A percentile compares a stretch with the other conserved stretches of the same genome.
These are phyloP conservation scores for Trichophyton benhamiae DNA, from an alignment of 2,329 filamentous ascomycete genomes.

Conservation along the genomic window DNA sequence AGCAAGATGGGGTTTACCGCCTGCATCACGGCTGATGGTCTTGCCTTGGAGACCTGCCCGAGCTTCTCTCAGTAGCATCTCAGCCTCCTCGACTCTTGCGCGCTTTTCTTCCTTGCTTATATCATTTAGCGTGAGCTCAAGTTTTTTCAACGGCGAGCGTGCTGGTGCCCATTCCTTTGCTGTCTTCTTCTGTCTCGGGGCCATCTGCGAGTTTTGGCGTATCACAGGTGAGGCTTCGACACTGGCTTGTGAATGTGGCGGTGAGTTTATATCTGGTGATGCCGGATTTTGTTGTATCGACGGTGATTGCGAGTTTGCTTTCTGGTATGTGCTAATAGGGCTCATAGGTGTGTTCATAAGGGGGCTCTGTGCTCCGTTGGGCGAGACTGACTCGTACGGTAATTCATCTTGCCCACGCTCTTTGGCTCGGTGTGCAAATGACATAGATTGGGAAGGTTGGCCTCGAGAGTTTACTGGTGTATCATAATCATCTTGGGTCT, in stretches of 20 bases:
- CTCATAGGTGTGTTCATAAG: background rate
- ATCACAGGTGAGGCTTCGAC: constrained; percentile 1
- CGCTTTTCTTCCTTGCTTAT: constrained; percentile 95
- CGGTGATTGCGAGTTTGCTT: constrained; percentile 1
- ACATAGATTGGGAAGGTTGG: constrained; percentile 31
- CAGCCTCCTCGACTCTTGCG: constrained; percentile 70
- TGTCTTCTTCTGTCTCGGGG: constrained; percentile 12
- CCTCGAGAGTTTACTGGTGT: constrained; percentile 48
- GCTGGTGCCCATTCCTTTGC: constrained; percentile 54
- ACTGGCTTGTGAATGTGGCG: constrained; percentile 3
- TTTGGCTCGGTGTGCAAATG: constrained; percentile 18
- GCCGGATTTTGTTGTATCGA: constrained; percentile 5
- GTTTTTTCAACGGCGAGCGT: constrained; percentile 80
- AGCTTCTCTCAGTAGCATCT: constrained; percentile 55
- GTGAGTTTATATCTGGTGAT: constrained; percentile 3
- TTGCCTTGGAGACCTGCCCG: constrained; percentile 10
- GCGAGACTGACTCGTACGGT: background rate
- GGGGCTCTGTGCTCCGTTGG: background rate
- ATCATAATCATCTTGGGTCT: constrained; percentile 50
- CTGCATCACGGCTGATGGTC: constrained; percentile 8
- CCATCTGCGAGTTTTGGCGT: constrained; percentile 8
- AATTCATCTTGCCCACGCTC: constrained; percentile 3
- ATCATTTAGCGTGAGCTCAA: constrained; percentile 80
- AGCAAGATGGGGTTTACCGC: constrained; percentile 1
- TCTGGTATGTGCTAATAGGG: background rate